Base-by-base conservation (phyloP, 2,329 filamentous ascomycete genomes). In the Botrytis byssoidea region DNA sequence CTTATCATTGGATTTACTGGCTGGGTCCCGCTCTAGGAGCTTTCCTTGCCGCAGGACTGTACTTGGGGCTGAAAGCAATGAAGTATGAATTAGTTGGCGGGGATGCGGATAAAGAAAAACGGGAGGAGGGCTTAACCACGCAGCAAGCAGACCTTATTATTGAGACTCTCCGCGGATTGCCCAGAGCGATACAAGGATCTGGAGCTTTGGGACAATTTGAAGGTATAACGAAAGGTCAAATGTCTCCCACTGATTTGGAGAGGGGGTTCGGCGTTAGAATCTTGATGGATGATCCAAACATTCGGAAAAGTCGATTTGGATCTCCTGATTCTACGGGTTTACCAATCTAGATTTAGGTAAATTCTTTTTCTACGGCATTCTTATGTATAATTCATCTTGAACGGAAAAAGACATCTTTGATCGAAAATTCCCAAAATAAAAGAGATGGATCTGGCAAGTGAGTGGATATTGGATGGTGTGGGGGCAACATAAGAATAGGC, bases 1-100 rank as follows among this genome's bases (percentile, higher is more conserved):
- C 73, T 7, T 82, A 85, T 74, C 84, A 85, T 75, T 86, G 84
- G 84, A 84, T 86, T 60, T 86, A 86, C 76, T 83, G 71, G 71
- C 25, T 72, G 16, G 63, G 71, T 14, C 71, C 71, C 37, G 42
- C 40, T 22, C 3, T 68, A 6, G 71, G 71, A 32, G 32, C 71
- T 14, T 65, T 20, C 3, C 63, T 69, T 29, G 71, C 71, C 22
- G 51, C 63, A 42, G 48, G 8, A 10, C 32, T 72, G 8, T 72
- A 72, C 35, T 64, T 72, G 9, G 48, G 22, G 20, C 18, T 72
- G 5, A 72, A 72, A 48, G 71, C 51, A 7, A 68, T 72, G 71
- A 59, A 69, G 20, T 72, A 68, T 48, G 71, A 72, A 72, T 35
- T 72, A 32, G 63, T 72, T 29, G 71, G 71, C 16, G 71, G 63